Percentiles rank a stretch among this genome's conserved stretches.
Conservation (phyloP, 2,329 filamentous ascomycete species). For the Biscogniauxia sp. region DNA sequence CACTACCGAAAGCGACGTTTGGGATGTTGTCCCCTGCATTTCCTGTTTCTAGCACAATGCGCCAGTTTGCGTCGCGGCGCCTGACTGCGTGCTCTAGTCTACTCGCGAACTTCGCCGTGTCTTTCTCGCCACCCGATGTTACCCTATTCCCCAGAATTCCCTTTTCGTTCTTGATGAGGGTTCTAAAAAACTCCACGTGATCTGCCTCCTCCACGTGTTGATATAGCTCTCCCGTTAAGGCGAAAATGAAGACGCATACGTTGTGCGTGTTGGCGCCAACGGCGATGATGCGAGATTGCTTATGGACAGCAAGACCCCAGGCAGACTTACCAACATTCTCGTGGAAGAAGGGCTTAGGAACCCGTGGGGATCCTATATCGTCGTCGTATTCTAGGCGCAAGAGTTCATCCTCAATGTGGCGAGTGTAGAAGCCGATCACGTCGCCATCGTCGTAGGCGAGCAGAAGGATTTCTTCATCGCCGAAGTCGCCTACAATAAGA, state of each 20-base stretch:
- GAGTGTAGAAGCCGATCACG: conserved; percentile 67
- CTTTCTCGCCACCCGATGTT: background rate
- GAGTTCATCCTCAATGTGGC: conserved; percentile 39
- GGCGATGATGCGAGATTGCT: conserved; percentile 78
- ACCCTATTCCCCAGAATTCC: conserved; percentile 5
- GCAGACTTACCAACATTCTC: conserved; percentile 75
- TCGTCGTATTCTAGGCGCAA: conserved; percentile 30
- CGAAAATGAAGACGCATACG: conserved; percentile 35
- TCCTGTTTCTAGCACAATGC: conserved; percentile 46
- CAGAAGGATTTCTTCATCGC: conserved; percentile 66
- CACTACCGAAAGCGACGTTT: conserved; percentile 50
- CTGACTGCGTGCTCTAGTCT: conserved; percentile 36
- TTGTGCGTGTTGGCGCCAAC: conserved; percentile 70
- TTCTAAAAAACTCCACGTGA: conserved; percentile 16
- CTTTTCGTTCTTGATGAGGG: conserved; percentile 21
- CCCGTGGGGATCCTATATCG: conserved; percentile 2
- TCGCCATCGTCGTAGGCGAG: conserved; percentile 74
- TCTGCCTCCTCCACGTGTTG: conserved; percentile 5
- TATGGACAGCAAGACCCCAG: conserved; percentile 86
- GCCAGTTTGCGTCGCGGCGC: conserved; percentile 47
- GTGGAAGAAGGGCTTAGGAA: conserved; percentile 58
- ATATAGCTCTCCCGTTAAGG: conserved; percentile 22
- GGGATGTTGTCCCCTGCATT: conserved; percentile 47
- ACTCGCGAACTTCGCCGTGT: conserved; percentile 13
- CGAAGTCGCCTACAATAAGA: conserved; percentile 66